Conservation (phyloP, 495 filamentous ascomycete genomes). For the Cetradonia linearis region DNA sequence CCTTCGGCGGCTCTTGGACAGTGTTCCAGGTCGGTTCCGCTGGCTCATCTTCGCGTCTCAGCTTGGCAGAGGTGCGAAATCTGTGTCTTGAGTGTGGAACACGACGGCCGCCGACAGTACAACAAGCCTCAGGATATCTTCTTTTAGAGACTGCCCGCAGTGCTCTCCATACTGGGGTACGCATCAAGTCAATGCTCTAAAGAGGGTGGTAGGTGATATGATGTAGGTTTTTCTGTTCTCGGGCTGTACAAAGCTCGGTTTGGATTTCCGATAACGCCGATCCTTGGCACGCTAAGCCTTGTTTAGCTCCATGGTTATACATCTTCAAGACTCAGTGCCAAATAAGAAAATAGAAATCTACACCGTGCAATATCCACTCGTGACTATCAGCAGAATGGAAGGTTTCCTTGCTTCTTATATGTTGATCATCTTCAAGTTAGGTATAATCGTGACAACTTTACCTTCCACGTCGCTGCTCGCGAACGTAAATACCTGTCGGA, state of each 20-base stretch:
- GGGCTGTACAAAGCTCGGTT: not conserved
- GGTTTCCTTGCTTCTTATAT: no score
- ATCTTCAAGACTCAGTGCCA: not conserved
- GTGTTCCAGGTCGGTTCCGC: slow-evolving; percentile 14
- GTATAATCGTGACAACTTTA: no score
- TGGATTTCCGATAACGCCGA: slow-evolving; percentile 8
- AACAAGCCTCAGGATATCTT: slow-evolving; percentile 3
- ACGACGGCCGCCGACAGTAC: slow-evolving; percentile 26
- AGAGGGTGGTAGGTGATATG: not conserved
- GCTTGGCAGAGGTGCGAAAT: slow-evolving; percentile 23
- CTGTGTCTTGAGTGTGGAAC: slow-evolving; percentile 21
- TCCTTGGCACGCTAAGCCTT: slow-evolving; percentile 3
- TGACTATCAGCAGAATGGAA: no score
- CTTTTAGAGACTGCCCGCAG: slow-evolving; percentile 16
- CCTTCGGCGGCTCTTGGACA: slow-evolving; percentile 4
- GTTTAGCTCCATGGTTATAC: no score
- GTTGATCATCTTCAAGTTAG: no score
- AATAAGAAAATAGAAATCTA: no score
- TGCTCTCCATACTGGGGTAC: slow-evolving; percentile 17
- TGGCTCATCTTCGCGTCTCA: slow-evolving; percentile 21
- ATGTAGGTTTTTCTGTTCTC: not conserved
- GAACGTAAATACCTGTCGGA: no score
- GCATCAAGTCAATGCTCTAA: slow-evolving; percentile 18
- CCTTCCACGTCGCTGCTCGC: no score
- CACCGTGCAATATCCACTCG: no score